Evolutionary conservation across 768 basidiomycete species (phyloP).

Genomic region (Suillus placidus): DNA sequence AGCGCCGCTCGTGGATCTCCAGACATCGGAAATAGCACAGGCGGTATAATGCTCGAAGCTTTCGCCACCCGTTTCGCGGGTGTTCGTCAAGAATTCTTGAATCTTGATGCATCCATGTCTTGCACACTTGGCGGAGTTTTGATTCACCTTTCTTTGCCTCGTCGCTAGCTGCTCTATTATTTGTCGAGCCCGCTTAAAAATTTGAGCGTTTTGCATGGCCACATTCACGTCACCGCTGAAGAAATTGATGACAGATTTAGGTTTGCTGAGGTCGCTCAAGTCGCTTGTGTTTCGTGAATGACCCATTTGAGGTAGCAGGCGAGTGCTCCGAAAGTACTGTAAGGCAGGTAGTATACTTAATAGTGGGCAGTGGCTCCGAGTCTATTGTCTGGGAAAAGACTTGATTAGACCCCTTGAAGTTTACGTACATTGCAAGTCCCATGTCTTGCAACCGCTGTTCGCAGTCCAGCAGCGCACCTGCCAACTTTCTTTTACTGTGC

Average conservation of each 20-base stretch:
- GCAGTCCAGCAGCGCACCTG: constrained; percentile 25
- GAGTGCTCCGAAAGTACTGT: background rate
- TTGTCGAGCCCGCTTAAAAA: background rate
- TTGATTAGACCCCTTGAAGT: background rate
- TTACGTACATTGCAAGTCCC: background rate
- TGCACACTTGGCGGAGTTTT: background rate
- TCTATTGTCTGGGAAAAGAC: too few species aligned
- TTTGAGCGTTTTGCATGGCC: background rate
- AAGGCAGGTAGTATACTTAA: background rate
- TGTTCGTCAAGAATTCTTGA: background rate
- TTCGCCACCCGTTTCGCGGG: background rate
- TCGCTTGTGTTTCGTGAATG: background rate
- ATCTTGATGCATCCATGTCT: background rate
- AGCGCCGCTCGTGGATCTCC: background rate
- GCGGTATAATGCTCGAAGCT: background rate
- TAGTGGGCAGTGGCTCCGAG: background rate
- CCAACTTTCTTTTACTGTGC: constrained; percentile 39
- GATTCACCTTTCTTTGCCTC: background rate
- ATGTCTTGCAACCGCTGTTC: constrained; percentile 29
- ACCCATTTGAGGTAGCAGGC: background rate
- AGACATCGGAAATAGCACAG: background rate
- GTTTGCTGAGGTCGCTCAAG: background rate
- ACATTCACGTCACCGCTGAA: background rate
- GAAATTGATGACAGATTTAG: background rate
- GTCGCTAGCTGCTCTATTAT: background rate